Conservation (phyloP, 2,329 filamentous ascomycete species). For the Fusarium sp. region DNA sequence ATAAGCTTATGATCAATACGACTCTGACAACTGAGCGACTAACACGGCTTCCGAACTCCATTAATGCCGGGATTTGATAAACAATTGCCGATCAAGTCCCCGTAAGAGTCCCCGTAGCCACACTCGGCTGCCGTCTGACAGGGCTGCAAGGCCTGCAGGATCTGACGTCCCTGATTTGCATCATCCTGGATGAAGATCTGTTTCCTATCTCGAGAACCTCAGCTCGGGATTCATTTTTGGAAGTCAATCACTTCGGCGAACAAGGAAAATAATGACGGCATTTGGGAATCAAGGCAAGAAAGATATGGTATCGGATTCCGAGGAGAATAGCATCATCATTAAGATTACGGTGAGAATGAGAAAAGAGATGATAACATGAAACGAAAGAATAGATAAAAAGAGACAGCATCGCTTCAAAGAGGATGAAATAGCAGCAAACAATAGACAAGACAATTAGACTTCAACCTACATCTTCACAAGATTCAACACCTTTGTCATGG, state of each 20-base stretch:
- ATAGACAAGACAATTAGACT: conserved; percentile 12
- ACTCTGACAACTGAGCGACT: neutral
- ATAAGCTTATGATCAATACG: neutral
- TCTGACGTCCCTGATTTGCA: neutral
- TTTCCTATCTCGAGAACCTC: conserved; percentile 13
- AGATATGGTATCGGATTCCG: conserved; percentile 17
- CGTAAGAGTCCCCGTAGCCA: conserved; percentile 13
- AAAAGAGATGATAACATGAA: neutral
- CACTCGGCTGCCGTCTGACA: conserved; percentile 25
- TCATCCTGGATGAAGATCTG: neutral
- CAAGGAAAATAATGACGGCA: neutral
- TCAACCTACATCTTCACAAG: conserved; percentile 29
- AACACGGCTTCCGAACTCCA: conserved; percentile 21
- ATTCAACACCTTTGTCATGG: conserved; percentile 38
- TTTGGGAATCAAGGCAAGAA: neutral
- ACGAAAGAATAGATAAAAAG: conserved; percentile 14
- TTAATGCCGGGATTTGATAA: neutral
- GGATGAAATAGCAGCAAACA: neutral
- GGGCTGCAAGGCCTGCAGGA: neutral
- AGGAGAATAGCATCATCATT: neutral
- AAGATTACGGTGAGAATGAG: neutral
- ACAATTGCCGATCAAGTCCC: conserved; percentile 9
- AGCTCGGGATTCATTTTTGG: neutral
- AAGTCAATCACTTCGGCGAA: neutral
- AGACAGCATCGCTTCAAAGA: neutral